Conservation (phyloP, 2,329 filamentous ascomycete species). For the Macrophomina pseudophaseolina region DNA sequence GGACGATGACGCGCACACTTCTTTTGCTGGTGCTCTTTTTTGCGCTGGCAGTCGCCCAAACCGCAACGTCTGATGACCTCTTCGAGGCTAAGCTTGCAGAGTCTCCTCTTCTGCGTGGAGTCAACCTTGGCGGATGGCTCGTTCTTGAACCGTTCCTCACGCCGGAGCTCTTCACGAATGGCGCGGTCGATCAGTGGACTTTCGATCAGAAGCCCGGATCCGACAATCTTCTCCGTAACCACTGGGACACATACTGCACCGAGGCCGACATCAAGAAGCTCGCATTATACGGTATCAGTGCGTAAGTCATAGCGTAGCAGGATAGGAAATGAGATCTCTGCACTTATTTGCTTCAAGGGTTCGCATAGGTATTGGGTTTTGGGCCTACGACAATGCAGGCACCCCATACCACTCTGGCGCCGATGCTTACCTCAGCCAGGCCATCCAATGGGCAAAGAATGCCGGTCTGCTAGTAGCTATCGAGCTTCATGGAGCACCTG, state of each 20-base stretch:
- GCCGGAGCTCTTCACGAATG: conserved; percentile 40
- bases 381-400: conserved; percentile 53
- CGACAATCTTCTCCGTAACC: conserved; percentile 38
- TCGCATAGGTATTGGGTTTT: conserved; percentile 60
- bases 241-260: conserved; percentile 47
- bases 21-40: neutral
- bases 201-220: conserved; percentile 43
- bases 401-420: conserved; percentile 54
- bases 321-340: neutral
- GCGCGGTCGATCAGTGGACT: conserved; percentile 45
- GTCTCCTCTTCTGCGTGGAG: conserved; percentile 32
- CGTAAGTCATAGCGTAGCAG: conserved; percentile 18
- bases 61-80: neutral
- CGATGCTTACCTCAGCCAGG: conserved; percentile 53
- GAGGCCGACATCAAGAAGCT: conserved; percentile 51
- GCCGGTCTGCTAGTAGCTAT: conserved; percentile 55
- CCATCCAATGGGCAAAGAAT: conserved; percentile 55
- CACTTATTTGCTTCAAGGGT: conserved; percentile 34
- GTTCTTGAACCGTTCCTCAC: conserved; percentile 46
- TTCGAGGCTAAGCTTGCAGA: neutral
- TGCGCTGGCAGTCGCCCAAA: neutral
- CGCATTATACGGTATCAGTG: conserved; percentile 42
- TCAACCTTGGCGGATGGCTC: conserved; percentile 46
- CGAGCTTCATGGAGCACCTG: conserved; percentile 58
- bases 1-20: too few species aligned